Conservation (phyloP, 1,284 basidiomycete species). For the Phellinidium pouzarii region DNA sequence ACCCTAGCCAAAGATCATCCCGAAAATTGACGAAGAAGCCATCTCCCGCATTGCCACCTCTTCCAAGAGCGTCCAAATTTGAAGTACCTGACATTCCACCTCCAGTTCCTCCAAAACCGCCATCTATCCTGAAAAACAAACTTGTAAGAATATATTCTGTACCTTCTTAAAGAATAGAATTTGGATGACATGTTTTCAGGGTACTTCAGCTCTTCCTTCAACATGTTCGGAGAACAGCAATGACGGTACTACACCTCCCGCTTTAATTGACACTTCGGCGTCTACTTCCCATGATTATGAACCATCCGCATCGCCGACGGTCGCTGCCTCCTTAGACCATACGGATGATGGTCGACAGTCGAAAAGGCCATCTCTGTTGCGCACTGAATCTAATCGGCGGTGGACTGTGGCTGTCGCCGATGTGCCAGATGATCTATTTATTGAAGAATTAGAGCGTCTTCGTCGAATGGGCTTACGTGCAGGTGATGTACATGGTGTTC, state of each 20-base stretch:
- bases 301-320: background rate
- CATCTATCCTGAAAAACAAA: background rate
- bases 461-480: conserved; percentile 26
- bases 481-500: conserved; percentile 20
- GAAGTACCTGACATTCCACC: conserved; percentile 7
- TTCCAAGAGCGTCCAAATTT: background rate
- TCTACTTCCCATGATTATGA: conserved; percentile 11
- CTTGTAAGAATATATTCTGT: conserved; percentile 1
- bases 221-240: background rate
- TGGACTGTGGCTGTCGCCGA: conserved; percentile 35
- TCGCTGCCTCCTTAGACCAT: background rate
- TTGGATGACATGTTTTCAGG: background rate
- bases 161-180: background rate
- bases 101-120: conserved; percentile 11
- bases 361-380: conserved; percentile 15
- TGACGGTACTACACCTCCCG: background rate
- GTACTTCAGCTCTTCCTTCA: background rate
- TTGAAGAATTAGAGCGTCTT: conserved; percentile 32
- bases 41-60: conserved; percentile 7
- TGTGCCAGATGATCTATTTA: conserved; percentile 32
- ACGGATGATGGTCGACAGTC: background rate
- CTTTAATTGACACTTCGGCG: conserved; percentile 10
- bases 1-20: conserved; percentile 4
- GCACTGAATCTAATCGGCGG: conserved; percentile 23
- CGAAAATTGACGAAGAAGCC: conserved; percentile 15